These are phyloP conservation scores for Coniosporium apollinis DNA, from an alignment of 495 filamentous ascomycete species.

Conservation along the genomic window DNA sequence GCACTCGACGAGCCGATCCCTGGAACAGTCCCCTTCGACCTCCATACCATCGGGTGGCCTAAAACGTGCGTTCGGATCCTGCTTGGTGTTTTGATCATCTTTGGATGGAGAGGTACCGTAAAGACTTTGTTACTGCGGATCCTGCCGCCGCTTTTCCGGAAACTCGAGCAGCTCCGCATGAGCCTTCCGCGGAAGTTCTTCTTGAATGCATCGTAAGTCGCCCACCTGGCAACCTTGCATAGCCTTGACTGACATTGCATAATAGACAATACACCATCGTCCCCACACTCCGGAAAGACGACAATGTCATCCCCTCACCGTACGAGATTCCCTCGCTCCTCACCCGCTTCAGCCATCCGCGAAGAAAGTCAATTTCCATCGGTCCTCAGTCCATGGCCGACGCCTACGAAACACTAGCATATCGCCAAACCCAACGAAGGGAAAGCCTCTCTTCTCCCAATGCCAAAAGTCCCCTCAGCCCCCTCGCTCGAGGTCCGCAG, in stretches of 20 bases:
- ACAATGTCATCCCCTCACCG: conserved; percentile 73
- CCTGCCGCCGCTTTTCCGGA: conserved; percentile 73
- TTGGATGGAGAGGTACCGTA: conserved; percentile 73
- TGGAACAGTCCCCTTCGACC: conserved; percentile 46
- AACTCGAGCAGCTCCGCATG: conserved; percentile 63
- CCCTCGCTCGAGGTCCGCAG: conserved; percentile 3
- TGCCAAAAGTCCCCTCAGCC: conserved; percentile 4
- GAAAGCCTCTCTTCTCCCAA: conserved; percentile 47
- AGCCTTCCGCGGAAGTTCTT: conserved; percentile 76
- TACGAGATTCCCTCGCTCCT: conserved; percentile 68
- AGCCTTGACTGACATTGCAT: not conserved
- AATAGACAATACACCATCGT: conserved; percentile 67
- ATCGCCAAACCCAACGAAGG: conserved; percentile 61
- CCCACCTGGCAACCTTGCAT: not conserved
- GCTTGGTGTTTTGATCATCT: conserved; percentile 64
- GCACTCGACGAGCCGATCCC: conserved; percentile 41
- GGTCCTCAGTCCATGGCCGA: conserved; percentile 92
- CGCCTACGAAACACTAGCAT: conserved; percentile 91
- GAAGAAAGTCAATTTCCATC: conserved; percentile 68
- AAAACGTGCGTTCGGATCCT: conserved; percentile 47
- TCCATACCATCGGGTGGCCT: conserved; percentile 42
- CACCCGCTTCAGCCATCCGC: conserved; percentile 60
- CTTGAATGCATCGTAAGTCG: conserved; percentile 62
- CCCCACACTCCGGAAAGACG: conserved; percentile 56
- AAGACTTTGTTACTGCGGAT: conserved; percentile 65